A percentile compares a stretch with the other conserved stretches of the same genome.
Conservation (phyloP, 768 basidiomycete genomes). For the Hericium alpestre region DNA sequence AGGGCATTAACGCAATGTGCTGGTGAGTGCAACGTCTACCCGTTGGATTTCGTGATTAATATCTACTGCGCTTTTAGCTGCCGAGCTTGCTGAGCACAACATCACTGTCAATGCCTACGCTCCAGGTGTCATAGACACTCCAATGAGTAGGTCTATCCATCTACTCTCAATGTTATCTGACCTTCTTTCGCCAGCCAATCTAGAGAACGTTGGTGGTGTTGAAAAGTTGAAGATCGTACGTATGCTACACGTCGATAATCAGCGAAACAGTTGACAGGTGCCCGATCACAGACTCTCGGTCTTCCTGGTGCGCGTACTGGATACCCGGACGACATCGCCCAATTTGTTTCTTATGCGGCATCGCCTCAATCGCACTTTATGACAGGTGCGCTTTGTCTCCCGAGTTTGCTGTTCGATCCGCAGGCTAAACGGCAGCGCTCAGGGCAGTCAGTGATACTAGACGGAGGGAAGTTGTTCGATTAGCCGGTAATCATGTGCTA, state of each 20-base stretch:
- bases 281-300: neutral
- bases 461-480: neutral
- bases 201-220: neutral
- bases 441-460: neutral
- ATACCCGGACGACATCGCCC: constrained; percentile 9
- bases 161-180: neutral
- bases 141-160: constrained; percentile 7
- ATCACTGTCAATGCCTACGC: constrained; percentile 18
- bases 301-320: constrained; percentile 1
- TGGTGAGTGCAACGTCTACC: constrained; percentile 3
- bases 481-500: neutral
- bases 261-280: neutral
- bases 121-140: constrained; percentile 11
- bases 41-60: neutral
- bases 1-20: constrained; percentile 13
- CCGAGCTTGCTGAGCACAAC: constrained; percentile 7
- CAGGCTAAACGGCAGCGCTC: neutral
- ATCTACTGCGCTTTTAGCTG: constrained; percentile 2
- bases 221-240: constrained; percentile 3
- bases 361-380: constrained; percentile 11
- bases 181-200: neutral
- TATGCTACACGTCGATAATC: neutral
- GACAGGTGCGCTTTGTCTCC: constrained; percentile 5
- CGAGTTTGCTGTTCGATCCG: neutral
- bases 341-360: constrained; percentile 12